Evolutionary conservation across 352 stramenopile genomes (phyloP).

Genomic region (Lagenidium giganteum): DNA sequence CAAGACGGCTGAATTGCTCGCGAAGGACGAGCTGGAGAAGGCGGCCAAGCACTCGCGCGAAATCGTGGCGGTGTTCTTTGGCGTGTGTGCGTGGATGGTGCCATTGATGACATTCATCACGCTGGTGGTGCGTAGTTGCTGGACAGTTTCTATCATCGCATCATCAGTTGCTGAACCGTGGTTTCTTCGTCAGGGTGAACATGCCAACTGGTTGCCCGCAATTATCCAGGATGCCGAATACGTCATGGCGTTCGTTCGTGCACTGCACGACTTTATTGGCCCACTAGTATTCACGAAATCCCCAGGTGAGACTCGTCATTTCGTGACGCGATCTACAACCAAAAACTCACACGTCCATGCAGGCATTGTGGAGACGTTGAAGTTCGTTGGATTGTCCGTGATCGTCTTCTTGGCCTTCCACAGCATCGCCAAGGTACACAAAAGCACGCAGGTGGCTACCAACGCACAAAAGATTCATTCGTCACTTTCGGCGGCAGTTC

Average conservation of each 20-base stretch:
- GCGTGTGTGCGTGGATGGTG: constrained; percentile 34
- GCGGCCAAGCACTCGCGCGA: constrained; percentile 35
- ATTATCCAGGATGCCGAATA: constrained; percentile 27
- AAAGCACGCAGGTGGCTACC: neutral
- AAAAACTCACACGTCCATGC: constrained; percentile 6
- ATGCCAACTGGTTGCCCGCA: constrained; percentile 24
- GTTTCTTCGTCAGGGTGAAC: constrained; percentile 25
- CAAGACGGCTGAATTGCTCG: constrained; percentile 24
- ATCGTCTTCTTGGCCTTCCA: constrained; percentile 33
- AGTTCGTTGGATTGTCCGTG: constrained; percentile 32
- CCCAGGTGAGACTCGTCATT: constrained; percentile 14
- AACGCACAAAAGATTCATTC: neutral
- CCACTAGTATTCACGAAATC: constrained; percentile 32
- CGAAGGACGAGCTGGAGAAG: constrained; percentile 32
- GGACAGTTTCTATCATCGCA: neutral
- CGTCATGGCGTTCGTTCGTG: constrained; percentile 31
- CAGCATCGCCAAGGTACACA: constrained; percentile 28
- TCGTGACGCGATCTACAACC: neutral
- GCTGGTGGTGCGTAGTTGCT: constrained; percentile 23
- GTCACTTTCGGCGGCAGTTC: constrained; percentile 18
- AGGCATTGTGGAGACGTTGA: constrained; percentile 25
- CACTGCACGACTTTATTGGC: constrained; percentile 25
- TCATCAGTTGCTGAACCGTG: neutral
- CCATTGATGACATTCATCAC: constrained; percentile 36
- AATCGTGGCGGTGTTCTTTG: constrained; percentile 36